Base-by-base conservation (phyloP, 768 basidiomycete species). In the Leccinum uliginosum region DNA sequence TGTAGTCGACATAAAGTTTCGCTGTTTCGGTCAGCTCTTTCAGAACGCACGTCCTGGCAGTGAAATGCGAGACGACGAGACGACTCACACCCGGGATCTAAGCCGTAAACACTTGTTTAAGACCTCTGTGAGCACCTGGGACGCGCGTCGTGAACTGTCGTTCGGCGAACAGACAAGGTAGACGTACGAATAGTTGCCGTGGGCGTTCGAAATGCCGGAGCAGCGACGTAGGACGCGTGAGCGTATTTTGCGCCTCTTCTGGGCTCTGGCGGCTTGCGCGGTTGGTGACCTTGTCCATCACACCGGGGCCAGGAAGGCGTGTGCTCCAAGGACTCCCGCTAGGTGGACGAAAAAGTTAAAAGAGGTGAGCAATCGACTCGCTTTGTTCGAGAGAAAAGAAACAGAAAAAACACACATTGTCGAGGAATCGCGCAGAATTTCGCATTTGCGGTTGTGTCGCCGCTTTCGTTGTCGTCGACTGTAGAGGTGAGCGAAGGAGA, bases 291-390 rank as follows among this genome's bases (percentile, higher is more conserved):
- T 88, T 91, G 64, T 95, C 91, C 1, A 93, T 77, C 21, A 98
- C 12, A 97, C 71, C 0, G 93, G 87, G 0, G 90, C 79, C 44
- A 96, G 74, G 78, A 94, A 99, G 27, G 92, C 85, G 12, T 79
- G 74, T 8, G 86, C 75, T 3, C 92, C 93, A 27, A 98, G 80
- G 3, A 89, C 86, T 54, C 91, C 85, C 21, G 90, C 82, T 12
- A 99, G 80, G 67, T 95, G 93, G 2, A 84, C 78, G 72, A 94
- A 98, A 74, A 99, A 96, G 54, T 92, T 95, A 58, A 5, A 10
- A 2, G 30, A 29, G 1, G 26, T 67, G 34, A 68, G 58, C 24
- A 52, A 54, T 44, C 40, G 12, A n/a, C 5, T 24, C n/a, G 1
- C 32, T 7, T 24, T 10, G 38, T 29, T 17, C 23, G 46, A n/a